phyloP scores from a whole-genome alignment of 441 rosid species.

The Cnidoscolus chayamansa region DNA sequence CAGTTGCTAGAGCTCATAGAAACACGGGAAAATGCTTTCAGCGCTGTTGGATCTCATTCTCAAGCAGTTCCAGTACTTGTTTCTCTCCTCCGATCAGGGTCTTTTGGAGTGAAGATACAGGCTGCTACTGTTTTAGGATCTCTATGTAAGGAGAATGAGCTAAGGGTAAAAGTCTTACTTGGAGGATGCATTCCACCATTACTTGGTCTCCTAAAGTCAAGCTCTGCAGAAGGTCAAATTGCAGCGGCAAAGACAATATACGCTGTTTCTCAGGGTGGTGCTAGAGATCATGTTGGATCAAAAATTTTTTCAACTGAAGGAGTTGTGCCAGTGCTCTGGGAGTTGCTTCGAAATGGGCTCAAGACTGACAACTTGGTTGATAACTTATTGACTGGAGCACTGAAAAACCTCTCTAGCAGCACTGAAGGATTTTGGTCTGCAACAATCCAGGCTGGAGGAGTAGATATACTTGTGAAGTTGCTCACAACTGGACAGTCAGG shows the following conservation, averaged over 20 bases:
- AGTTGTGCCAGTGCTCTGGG: conserved; percentile 97
- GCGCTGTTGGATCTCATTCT: conserved; percentile 99
- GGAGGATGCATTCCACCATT: conserved; percentile 99
- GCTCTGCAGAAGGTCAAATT: conserved; percentile 95
- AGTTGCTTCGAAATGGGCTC: conserved; percentile 68
- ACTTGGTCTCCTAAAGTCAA: conserved; percentile 98
- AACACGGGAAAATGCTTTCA: conserved; percentile 93
- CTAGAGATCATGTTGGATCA: conserved; percentile 96
- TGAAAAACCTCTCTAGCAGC: conserved; percentile 85
- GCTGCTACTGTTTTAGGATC: conserved; percentile 97
- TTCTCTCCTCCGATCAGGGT: conserved; percentile 98
- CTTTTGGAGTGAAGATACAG: conserved; percentile 92
- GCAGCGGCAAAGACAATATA: conserved; percentile 96
- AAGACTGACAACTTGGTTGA: conserved; percentile 83
- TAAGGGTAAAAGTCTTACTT: conserved; percentile 94
- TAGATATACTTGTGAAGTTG: conserved; percentile 94
- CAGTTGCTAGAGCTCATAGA: conserved; percentile 94
- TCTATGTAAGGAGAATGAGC: conserved; percentile 98
- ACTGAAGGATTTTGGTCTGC: conserved; percentile 95
- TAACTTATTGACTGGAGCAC: conserved; percentile 89
- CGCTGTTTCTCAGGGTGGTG: conserved; percentile 98
- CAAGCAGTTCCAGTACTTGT: conserved; percentile 99
- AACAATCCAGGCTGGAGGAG: conserved; percentile 93
- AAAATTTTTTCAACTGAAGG: conserved; percentile 99
- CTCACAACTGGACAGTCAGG: conserved; percentile 79